A percentile compares a stretch with the other conserved stretches of the same genome.
Evolutionary conservation across 495 filamentous ascomycete species (phyloP).

Genomic region (Aspergillus kassunensis): DNA sequence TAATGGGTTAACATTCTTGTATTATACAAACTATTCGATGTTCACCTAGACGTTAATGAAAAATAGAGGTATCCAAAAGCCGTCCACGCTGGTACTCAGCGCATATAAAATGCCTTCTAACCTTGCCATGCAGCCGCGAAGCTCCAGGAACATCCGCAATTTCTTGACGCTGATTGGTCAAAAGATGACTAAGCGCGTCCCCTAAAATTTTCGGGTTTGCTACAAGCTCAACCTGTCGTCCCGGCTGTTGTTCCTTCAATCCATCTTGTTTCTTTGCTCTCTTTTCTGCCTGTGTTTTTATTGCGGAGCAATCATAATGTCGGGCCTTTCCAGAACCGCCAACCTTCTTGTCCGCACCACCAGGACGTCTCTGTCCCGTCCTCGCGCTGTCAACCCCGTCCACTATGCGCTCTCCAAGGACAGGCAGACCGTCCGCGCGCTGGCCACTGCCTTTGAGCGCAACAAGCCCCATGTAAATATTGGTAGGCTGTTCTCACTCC

Average conservation of each 20-base stretch:
- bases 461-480: slow-evolving; percentile 98
- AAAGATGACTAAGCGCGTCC: slow-evolving; percentile 38
- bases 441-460: slow-evolving; percentile 80
- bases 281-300: slow-evolving; percentile 31
- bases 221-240: slow-evolving; percentile 19
- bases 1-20: not conserved
- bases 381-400: slow-evolving; percentile 60
- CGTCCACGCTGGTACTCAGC: too few species aligned
- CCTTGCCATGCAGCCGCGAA: too few species aligned
- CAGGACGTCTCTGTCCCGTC: slow-evolving; percentile 57
- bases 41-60: too few species aligned
- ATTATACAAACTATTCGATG: not conserved
- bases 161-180: slow-evolving; percentile 33
- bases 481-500: slow-evolving; percentile 48
- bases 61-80: too few species aligned
- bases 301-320: slow-evolving; percentile 52
- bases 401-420: slow-evolving; percentile 65
- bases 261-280: slow-evolving; percentile 33
- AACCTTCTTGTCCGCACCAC: slow-evolving; percentile 67
- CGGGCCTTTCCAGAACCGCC: slow-evolving; percentile 59
- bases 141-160: slow-evolving; percentile 37
- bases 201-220: slow-evolving; percentile 42
- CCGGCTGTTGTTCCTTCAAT: slow-evolving; percentile 23
- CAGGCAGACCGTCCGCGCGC: slow-evolving; percentile 63
- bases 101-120: too few species aligned